Evolutionary conservation across 2,329 filamentous ascomycete genomes (phyloP), one percentile per base, ranked within the genome.

Genomic region (Pleurostoma richardsiae): DNA sequence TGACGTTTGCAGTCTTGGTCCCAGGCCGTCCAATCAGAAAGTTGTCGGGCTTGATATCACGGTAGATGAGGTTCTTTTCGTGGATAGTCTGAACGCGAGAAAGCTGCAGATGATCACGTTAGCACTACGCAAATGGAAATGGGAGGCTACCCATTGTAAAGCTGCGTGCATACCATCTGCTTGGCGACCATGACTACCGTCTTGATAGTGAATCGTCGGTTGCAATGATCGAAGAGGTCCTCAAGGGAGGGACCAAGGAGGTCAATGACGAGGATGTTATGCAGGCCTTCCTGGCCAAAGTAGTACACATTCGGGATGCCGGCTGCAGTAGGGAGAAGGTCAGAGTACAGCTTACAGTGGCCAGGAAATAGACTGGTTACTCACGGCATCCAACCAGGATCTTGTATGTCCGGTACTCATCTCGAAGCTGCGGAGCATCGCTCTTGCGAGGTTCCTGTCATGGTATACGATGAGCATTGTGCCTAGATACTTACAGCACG

Each of bases 271-370:
- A 99, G 85, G 57, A 97, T 97, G 73, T 99, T 97, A 77, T 99
- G 94, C 30, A 97, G 85, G 59, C 92, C 94, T 71, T 97, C 92
- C 66, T 99, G 94, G 52, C 94, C 94, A 59, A 97, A 99, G 73
- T 97, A 99, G 75, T 97, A 97, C 62, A 99, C 94, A 80, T 97
- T 97, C 61, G 94, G 94, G 58, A 99, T 97, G 61, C 94, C 94
- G 61, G 92, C 92, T 97, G 66, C 29, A 29, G 27, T 19, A 19
- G 19, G 19, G 19, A 4, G 26, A 41, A 10, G 29, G 42, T 19
- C 26, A 11, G 29, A 39, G 10, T 10, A 7, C 11, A 5, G 29
- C 7, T 11, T 4, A 40, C 5, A 11, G 5, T 26, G 38, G 19
- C 6, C 40, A 11, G 40, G 47, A 33, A 6, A 58, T 76, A 55